A percentile compares a stretch with the other conserved stretches of the same genome.
These are phyloP conservation scores for Notholithocarpus densiflorus DNA, from an alignment of 306 rosid species.

Conservation along the genomic window DNA sequence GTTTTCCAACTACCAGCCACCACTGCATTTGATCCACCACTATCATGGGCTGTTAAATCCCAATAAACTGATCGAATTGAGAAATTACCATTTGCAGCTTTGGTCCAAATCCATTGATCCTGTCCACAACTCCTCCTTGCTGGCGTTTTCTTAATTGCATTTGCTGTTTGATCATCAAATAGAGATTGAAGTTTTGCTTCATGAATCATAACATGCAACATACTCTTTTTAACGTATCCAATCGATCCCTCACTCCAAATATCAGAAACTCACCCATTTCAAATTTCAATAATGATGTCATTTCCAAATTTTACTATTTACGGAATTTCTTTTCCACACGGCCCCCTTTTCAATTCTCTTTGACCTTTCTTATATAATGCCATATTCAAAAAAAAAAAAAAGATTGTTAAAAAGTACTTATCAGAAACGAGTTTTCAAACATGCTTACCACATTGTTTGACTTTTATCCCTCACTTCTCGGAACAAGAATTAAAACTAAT, in stretches of 20 bases:
- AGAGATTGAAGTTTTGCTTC: too few species aligned
- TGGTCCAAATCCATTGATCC: too few species aligned
- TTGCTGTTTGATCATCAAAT: too few species aligned
- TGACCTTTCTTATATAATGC: neutral
- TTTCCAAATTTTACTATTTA: neutral
- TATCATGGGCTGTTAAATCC: too few species aligned
- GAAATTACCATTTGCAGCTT: too few species aligned
- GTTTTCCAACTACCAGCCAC: too few species aligned
- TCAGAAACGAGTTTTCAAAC: neutral
- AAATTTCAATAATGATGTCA: neutral
- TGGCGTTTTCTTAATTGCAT: too few species aligned
- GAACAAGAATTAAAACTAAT: neutral
- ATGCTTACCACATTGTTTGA: neutral
- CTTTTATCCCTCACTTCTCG: neutral
- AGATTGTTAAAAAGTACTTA: neutral
- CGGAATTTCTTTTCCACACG: neutral
- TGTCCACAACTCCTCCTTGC: too few species aligned
- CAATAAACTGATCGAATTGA: too few species aligned
- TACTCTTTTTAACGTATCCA: too few species aligned
- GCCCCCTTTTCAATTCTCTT: neutral
- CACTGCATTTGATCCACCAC: too few species aligned
- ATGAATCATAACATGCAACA: too few species aligned
- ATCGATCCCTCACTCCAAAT: neutral
- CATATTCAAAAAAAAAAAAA: neutral
- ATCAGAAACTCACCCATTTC: neutral